These are phyloP conservation scores for Climacium dendroides DNA, from an alignment of 225 moss, liverwort and hornwort species.

Conservation along the genomic window DNA sequence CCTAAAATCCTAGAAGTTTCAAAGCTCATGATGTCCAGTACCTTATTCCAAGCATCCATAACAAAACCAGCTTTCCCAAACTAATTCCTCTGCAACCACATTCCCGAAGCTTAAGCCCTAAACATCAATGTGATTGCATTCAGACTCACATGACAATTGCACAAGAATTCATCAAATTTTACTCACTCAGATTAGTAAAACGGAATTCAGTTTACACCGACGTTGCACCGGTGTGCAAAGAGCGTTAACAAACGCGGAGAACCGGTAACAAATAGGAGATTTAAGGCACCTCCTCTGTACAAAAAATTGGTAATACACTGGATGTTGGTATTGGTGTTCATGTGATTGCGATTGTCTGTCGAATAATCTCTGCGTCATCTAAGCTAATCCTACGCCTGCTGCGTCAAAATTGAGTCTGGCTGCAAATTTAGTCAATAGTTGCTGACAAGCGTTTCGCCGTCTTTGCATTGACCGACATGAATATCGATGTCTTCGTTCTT, in stretches of 20 bases:
- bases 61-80: no score
- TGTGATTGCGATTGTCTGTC: neutral
- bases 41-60: neutral
- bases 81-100: neutral
- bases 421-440: neutral
- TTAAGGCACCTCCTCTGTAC: conserved; percentile 8
- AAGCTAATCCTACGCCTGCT: conserved; percentile 2
- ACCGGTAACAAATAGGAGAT: neutral
- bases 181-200: neutral
- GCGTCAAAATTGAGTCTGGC: neutral
- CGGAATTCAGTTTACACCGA: neutral
- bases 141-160: neutral
- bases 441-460: conserved; percentile 36
- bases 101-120: neutral
- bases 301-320: conserved; percentile 2
- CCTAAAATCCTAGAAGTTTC: neutral
- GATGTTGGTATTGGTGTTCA: neutral
- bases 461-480: conserved; percentile 27
- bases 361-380: neutral
- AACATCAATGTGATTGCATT: neutral
- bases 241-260: neutral
- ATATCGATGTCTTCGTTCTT: conserved; percentile 30
- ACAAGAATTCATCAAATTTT: neutral
- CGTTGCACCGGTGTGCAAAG: neutral
- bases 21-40: neutral